Percentiles rank a stretch among this genome's conserved stretches.
Conservation (phyloP, 2,329 filamentous ascomycete genomes). For the Cercospora zeina region DNA sequence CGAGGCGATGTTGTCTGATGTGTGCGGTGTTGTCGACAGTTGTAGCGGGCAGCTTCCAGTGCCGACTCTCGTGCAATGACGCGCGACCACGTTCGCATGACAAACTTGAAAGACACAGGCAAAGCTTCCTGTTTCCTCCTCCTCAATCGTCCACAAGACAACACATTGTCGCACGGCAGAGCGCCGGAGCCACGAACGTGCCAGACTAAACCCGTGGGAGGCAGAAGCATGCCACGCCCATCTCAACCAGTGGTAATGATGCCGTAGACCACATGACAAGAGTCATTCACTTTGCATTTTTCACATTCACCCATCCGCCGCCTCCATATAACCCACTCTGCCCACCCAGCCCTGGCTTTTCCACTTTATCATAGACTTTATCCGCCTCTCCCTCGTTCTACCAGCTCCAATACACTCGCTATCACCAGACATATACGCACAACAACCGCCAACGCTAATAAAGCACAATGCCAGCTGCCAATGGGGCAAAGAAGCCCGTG, state of each 20-base stretch:
- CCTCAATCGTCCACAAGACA: background rate
- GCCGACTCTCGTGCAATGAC: conserved; percentile 1
- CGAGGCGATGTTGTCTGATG: background rate
- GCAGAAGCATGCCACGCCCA: conserved; percentile 1
- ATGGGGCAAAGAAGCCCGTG: conserved; percentile 54
- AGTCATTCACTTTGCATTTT: conserved; percentile 19
- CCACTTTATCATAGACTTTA: background rate
- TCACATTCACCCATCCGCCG: background rate
- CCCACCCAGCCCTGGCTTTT: background rate
- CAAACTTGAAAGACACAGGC: background rate
- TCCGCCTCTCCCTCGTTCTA: background rate
- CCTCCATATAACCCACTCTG: background rate
- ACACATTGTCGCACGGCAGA: background rate
- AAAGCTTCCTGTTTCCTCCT: background rate
- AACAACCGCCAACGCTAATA: conserved; percentile 15
- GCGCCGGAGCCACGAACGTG: background rate
- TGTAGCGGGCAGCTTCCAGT: background rate
- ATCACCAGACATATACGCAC: conserved; percentile 7
- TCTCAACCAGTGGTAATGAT: conserved; percentile 9
- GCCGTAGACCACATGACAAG: conserved; percentile 14
- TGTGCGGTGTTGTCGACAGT: background rate
- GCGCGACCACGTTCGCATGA: conserved; percentile 9
- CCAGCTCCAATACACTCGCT: background rate
- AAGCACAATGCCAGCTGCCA: background rate
- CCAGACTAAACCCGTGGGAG: background rate